Evolutionary conservation across 768 basidiomycete genomes (phyloP).

Genomic region (Xerocomellus chrysenteron): DNA sequence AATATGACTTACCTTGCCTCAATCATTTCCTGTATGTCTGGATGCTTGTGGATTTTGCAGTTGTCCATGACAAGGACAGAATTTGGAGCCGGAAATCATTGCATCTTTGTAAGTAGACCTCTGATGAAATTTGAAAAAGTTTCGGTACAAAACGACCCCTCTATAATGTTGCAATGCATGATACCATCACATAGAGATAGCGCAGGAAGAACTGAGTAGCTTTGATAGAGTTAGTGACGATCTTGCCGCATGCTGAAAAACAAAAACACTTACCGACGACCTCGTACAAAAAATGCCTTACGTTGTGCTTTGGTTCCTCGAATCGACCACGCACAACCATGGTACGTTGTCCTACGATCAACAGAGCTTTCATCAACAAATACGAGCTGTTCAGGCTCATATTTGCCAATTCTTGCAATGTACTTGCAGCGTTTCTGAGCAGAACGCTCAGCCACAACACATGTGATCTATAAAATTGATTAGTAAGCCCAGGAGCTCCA

Average conservation of each 20-base stretch:
- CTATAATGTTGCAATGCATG: neutral
- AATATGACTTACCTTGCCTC: too few species aligned
- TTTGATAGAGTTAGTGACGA: too few species aligned
- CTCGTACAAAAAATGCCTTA: neutral
- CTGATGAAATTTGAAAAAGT: neutral
- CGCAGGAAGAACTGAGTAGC: neutral
- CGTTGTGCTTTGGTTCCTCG: too few species aligned
- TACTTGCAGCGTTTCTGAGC: neutral
- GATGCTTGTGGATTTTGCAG: slow-evolving; percentile 35
- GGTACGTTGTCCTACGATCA: too few species aligned
- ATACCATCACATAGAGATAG: neutral
- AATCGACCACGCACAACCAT: too few species aligned
- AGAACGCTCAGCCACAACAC: neutral
- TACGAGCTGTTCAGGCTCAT: neutral
- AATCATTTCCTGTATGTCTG: too few species aligned
- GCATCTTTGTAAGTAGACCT: slow-evolving; percentile 16
- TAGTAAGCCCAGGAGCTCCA: too few species aligned
- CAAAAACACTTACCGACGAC: neutral
- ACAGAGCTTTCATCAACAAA: too few species aligned
- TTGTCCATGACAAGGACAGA: slow-evolving; percentile 43
- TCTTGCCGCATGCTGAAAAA: neutral
- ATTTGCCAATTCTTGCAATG: neutral
- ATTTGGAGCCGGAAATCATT: slow-evolving; percentile 33
- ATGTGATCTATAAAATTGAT: neutral
- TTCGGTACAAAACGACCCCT: neutral